These are phyloP conservation scores for Mycena galopus DNA, from an alignment of 768 basidiomycete species.

Conservation along the genomic window DNA sequence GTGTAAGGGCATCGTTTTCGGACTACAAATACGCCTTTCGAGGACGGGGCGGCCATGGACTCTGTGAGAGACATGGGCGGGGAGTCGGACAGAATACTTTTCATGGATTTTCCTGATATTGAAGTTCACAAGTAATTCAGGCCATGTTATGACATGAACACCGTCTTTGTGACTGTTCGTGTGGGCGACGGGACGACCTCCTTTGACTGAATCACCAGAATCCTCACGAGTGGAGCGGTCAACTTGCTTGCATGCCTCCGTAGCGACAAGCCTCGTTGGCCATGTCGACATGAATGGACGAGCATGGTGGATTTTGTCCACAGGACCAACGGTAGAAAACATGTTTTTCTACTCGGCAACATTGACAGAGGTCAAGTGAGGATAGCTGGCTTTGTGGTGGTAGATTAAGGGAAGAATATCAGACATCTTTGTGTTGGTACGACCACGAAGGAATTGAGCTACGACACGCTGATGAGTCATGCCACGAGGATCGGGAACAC, in stretches of 20 bases:
- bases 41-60: too few relatives aligned
- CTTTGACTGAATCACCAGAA: not conserved
- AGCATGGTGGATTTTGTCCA: not conserved
- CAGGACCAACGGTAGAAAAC: not conserved
- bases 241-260: not conserved
- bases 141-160: not conserved
- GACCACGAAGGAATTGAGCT: not conserved
- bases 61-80: too few relatives aligned
- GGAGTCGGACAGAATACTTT: too few relatives aligned
- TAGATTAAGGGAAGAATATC: not conserved
- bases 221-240: not conserved
- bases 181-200: not conserved
- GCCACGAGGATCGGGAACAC: not conserved
- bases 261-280: too few relatives aligned
- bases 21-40: too few relatives aligned
- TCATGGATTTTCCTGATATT: not conserved
- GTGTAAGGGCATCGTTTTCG: too few relatives aligned
- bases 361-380: not conserved
- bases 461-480: not conserved
- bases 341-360: not conserved
- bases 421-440: not conserved
- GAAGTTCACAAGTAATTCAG: not conserved
- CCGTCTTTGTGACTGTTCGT: constrained; percentile 1
- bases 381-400: not conserved
- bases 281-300: too few relatives aligned